Conservation (phyloP, 1,284 basidiomycete genomes). For the Ceratobasidium sp. region DNA sequence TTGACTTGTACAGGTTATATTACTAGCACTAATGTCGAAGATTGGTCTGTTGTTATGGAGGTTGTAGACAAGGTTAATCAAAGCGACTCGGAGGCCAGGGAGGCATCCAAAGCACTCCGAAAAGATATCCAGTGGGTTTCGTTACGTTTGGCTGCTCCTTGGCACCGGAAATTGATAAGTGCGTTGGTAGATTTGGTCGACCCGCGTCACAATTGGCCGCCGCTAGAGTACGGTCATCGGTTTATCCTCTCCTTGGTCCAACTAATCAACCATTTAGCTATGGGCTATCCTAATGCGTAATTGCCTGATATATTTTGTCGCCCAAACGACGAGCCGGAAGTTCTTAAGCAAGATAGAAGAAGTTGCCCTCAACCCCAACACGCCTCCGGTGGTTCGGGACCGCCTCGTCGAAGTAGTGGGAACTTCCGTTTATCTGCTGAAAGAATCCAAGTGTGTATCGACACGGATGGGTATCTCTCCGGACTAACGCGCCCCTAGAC, state of each 20-base stretch:
- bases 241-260: constrained; percentile 12
- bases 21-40: constrained; percentile 75
- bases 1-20: constrained; percentile 60
- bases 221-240: constrained; percentile 41
- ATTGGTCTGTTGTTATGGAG: constrained; percentile 77
- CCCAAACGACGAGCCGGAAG: constrained; percentile 72
- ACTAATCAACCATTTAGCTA: constrained; percentile 54
- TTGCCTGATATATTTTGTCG: constrained; percentile 66
- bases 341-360: constrained; percentile 77
- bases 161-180: background rate
- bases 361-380: constrained; percentile 62
- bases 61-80: constrained; percentile 75
- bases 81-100: constrained; percentile 71
- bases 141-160: constrained; percentile 1
- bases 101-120: constrained; percentile 72
- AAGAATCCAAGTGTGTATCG: constrained; percentile 43
- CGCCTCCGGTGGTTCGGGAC: constrained; percentile 74
- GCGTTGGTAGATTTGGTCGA: constrained; percentile 42
- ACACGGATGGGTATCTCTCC: background rate
- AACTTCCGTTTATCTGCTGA: constrained; percentile 63
- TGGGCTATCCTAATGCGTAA: constrained; percentile 85
- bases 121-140: constrained; percentile 73
- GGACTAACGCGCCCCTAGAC: background rate
- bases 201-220: constrained; percentile 45
- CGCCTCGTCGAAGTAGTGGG: constrained; percentile 72